These are phyloP conservation scores for Rubroboletus satanas DNA, from an alignment of 768 basidiomycete genomes.

Conservation along the genomic window DNA sequence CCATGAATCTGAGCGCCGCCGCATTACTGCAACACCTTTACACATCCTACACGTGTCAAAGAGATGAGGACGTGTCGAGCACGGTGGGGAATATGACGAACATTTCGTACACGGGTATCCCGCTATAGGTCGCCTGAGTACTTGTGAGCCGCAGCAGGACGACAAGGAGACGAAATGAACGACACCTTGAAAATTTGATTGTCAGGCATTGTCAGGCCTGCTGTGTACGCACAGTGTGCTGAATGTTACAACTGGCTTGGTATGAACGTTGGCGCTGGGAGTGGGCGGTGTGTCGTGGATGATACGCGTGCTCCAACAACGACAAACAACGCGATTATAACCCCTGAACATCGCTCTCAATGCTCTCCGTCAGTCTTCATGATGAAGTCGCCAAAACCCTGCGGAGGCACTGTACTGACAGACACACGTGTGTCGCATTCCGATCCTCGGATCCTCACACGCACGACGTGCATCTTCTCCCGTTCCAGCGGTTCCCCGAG, in stretches of 20 bases:
- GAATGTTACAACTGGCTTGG: neutral
- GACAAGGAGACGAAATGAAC: neutral
- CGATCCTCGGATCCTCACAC: conserved; percentile 1
- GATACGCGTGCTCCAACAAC: conserved; percentile 39
- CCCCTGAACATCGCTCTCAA: conserved; percentile 13
- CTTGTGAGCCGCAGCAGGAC: neutral
- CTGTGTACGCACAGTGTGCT: conserved; percentile 9
- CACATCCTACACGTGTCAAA: conserved; percentile 71
- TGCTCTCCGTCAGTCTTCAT: neutral
- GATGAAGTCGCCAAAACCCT: neutral
- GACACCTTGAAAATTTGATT: conserved; percentile 86
- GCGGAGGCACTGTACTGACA: neutral
- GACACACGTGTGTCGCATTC: neutral
- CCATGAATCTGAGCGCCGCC: conserved; percentile 93
- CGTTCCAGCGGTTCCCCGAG: neutral
- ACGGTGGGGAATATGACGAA: conserved; percentile 43
- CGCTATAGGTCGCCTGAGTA: conserved; percentile 82
- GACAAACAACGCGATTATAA: conserved; percentile 37
- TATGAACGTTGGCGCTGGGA: conserved; percentile 18
- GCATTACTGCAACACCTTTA: conserved; percentile 96
- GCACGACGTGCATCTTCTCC: neutral
- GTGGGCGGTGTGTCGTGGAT: conserved; percentile 8
- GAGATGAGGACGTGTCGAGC: conserved; percentile 32
- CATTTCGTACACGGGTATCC: conserved; percentile 92
- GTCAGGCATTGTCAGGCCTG: conserved; percentile 61